Percentiles rank a stretch among this genome's conserved stretches.
Evolutionary conservation across 108 stramenopile genomes (phyloP).

Genomic region (Bacterosira constricta): DNA sequence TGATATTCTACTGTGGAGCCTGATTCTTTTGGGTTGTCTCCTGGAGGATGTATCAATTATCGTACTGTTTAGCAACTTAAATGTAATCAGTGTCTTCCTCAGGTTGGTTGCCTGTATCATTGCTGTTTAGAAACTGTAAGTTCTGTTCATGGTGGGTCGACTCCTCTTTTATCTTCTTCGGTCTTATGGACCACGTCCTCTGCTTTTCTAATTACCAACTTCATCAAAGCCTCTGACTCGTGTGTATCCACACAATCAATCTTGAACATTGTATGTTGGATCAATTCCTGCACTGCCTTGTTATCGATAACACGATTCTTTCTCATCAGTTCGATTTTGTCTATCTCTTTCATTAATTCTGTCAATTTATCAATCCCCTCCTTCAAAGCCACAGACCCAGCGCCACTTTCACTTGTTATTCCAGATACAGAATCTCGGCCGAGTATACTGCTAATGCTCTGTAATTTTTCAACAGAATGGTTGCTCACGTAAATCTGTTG

Average conservation of each 20-base stretch:
- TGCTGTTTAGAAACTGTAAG: too few species aligned
- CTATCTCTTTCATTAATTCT: conserved; percentile 43
- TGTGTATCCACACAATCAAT: conserved; percentile 54
- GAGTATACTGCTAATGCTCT: not conserved
- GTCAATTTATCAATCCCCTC: conserved; percentile 40
- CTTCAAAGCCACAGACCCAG: conserved; percentile 21
- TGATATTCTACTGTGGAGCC: too few species aligned
- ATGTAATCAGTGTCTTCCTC: too few species aligned
- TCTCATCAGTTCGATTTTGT: conserved; percentile 35
- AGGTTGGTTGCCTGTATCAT: too few species aligned
- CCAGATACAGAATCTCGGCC: not conserved
- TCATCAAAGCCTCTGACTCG: conserved; percentile 56
- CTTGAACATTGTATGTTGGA: conserved; percentile 59
- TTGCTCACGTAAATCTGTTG: not conserved
- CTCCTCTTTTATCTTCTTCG: too few species aligned
- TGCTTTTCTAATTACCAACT: conserved; percentile 43
- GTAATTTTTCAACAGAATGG: not conserved
- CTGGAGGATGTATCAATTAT: too few species aligned
- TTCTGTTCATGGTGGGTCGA: too few species aligned
- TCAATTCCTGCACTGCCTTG: conserved; percentile 38
- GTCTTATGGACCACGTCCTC: conserved; percentile 40
- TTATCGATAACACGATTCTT: conserved; percentile 18
- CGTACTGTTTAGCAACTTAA: too few species aligned
- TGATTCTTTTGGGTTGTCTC: too few species aligned
- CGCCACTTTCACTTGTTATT: not conserved